Percentiles rank a stretch among this genome's conserved stretches.
Conservation (phyloP, 1,284 basidiomycete genomes). For the Boletus smithii region DNA sequence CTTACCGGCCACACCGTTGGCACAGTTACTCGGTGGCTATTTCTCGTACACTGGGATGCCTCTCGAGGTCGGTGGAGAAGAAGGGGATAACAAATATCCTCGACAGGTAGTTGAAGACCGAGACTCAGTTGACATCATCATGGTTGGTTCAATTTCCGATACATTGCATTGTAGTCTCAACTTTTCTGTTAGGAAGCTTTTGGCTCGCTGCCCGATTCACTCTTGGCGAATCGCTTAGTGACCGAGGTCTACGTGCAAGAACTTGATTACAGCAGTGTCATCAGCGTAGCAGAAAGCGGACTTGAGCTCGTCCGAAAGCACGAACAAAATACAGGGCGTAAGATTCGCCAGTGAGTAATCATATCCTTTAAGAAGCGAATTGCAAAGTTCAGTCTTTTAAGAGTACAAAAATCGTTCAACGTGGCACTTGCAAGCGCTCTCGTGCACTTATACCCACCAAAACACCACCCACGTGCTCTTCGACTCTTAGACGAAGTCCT, state of each 20-base stretch:
- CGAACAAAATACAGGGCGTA: conserved; percentile 59
- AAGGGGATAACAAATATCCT: conserved; percentile 34
- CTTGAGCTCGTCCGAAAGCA: conserved; percentile 56
- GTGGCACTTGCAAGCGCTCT: conserved; percentile 68
- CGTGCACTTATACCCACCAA: conserved; percentile 85
- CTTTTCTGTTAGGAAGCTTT: conserved; percentile 53
- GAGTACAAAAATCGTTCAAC: conserved; percentile 61
- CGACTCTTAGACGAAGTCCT: conserved; percentile 74
- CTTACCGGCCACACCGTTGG: conserved; percentile 62
- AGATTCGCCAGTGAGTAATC: conserved; percentile 48
- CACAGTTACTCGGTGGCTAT: conserved; percentile 66
- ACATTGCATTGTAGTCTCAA: neutral
- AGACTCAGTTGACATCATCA: conserved; percentile 50
- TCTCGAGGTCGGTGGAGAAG: conserved; percentile 45
- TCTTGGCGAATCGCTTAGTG: conserved; percentile 72
- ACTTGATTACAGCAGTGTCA: conserved; percentile 72
- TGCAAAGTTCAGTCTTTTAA: conserved; percentile 28
- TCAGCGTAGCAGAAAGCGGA: conserved; percentile 69
- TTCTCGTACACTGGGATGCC: conserved; percentile 59
- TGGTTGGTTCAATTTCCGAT: conserved; percentile 40
- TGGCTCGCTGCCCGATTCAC: conserved; percentile 52
- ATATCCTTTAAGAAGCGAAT: neutral
- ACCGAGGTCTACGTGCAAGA: conserved; percentile 73
- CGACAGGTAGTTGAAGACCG: conserved; percentile 36
- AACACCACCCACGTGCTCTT: conserved; percentile 81